A percentile compares a stretch with the other conserved stretches of the same genome.
These are phyloP conservation scores for Candida railenensis DNA, from an alignment of 805 yeast species.

Conservation along the genomic window DNA sequence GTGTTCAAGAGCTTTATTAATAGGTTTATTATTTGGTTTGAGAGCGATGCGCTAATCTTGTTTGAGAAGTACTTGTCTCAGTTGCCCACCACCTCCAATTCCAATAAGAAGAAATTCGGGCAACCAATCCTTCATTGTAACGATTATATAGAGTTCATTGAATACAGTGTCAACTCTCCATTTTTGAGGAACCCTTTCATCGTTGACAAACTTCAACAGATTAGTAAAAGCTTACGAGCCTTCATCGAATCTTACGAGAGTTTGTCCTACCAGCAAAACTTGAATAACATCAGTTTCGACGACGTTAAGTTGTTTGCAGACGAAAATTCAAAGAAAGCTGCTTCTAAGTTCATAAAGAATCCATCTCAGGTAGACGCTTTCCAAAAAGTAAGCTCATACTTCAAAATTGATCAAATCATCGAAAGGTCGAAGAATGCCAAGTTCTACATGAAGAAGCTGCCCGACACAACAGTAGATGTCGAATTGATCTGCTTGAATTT, in stretches of 20 bases:
- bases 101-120: conserved; percentile 12
- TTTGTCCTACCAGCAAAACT: conserved; percentile 6
- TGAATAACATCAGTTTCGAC: conserved; percentile 35
- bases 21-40: conserved; percentile 40
- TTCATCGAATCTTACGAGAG: conserved; percentile 13
- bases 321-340: not conserved
- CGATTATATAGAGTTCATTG: conserved; percentile 29
- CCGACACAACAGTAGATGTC: conserved; percentile 8
- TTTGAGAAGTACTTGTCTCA: conserved; percentile 29
- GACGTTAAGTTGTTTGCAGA: conserved; percentile 30
- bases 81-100: conserved; percentile 5
- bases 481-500: conserved; percentile 38
- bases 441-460: not conserved
- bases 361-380: conserved; percentile 4
- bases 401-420: conserved; percentile 35
- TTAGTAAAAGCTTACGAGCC: conserved; percentile 8
- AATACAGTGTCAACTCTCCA: conserved; percentile 5
- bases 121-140: conserved; percentile 32
- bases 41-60: conserved; percentile 29
- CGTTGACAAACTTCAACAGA: conserved; percentile 25
- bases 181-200: conserved; percentile 39
- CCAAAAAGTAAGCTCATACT: conserved; percentile 35
- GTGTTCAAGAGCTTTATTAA: conserved; percentile 35
- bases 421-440: conserved; percentile 26
- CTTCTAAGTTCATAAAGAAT: conserved; percentile 5